phyloP scores from a whole-genome alignment of 257 asterid species.

The Nicotiana noctiflora region DNA sequence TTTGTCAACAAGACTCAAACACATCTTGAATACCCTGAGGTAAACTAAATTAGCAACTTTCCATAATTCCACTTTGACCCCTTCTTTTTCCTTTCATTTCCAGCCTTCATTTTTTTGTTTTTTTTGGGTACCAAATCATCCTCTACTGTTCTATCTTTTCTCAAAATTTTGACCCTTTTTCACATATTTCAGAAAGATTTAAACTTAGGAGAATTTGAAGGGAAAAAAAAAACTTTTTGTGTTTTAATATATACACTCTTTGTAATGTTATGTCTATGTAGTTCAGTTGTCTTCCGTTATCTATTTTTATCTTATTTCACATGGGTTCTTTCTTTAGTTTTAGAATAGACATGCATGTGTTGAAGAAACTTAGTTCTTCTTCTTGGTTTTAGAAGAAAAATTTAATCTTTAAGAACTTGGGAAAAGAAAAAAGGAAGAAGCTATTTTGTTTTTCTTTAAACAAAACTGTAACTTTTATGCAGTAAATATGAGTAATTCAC shows the following conservation, averaged over 20 bases:
- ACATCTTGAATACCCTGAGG: constrained; percentile 1
- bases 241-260: not conserved
- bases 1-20: not conserved
- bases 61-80: not conserved
- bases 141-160: not conserved
- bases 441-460: not conserved
- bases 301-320: not conserved
- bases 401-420: not conserved
- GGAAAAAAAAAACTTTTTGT: too few species aligned
- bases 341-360: too few species aligned
- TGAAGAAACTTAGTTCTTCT: too few species aligned
- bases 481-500: not conserved
- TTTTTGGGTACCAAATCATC: not conserved
- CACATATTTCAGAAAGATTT: not conserved
- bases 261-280: too few species aligned
- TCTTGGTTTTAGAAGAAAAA: not conserved
- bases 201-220: not conserved
- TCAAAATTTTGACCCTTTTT: not conserved
- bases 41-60: not conserved
- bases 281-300: too few species aligned
- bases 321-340: not conserved
- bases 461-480: not conserved
- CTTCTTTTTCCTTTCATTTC: not conserved
- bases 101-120: not conserved
- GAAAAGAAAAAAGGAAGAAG: not conserved